Base-by-base conservation (phyloP, 352 stramenopile species). In the Globisporangium mamillatum region DNA sequence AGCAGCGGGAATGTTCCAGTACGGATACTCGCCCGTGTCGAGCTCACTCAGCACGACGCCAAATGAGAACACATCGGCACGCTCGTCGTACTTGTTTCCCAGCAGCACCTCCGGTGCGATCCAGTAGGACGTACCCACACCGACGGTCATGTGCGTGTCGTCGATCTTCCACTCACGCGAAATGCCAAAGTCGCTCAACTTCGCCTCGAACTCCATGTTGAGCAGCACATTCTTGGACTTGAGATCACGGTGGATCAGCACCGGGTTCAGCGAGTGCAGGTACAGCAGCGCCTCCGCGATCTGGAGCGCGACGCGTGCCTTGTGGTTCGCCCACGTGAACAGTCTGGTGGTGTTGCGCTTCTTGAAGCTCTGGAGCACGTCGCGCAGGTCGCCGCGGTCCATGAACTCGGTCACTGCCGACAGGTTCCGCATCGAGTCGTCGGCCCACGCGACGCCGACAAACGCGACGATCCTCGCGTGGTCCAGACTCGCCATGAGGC, bases 221-320 rank as follows among this genome's bases (percentile, higher is more conserved):
- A 89, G 53, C 29, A 91, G 60, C 24, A 92, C 72, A 20, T 89
- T 89, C 0, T 80, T 72, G 1, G 81, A 88, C 54, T 89, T 91
- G 22, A 91, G 67, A 59, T 91, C 81, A 8, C 83, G 81, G 52
- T 91, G 83, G 6, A 91, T 72, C 0, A 91, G 53, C 18, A 46
- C 38, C 38, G 38, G 38, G 38, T 46, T 46, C 38, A 46, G 38
- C 38, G 38, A 46, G 38, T 46, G 38, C 38, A 46, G 38, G 38
- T 46, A 46, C 38, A 46, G 38, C 38, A 46, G 38, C 38, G 38
- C 38, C 12, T 46, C 38, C 12, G 38, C 38, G 38, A 46, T 46
- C 38, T 46, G 38, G 12, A 46, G 38, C 38, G 38, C 38, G 38
- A 46, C 12, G 38, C 38, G 38, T 14, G 38, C 38, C 38, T 46